Percentiles rank a stretch among this genome's conserved stretches.
Conservation (phyloP, 225 moss, liverwort and hornwort species). For the Physcomitrellopsis africana region DNA sequence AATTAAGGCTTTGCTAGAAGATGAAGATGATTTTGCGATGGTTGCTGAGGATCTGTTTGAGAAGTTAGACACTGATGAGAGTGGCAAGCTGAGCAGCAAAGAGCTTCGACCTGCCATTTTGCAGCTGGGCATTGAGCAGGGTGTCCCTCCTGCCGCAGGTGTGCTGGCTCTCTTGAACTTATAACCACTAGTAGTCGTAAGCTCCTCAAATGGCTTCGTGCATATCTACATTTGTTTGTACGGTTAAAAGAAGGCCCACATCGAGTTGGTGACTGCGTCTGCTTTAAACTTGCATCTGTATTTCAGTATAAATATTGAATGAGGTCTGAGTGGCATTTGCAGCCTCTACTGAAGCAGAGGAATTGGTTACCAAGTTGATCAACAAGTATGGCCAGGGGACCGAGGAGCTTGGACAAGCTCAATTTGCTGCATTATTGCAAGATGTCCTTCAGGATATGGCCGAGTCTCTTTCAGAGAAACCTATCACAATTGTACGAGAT, state of each 20-base stretch:
- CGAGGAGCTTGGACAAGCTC: constrained; percentile 91
- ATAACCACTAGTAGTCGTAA: constrained; percentile 3
- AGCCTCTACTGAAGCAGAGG: constrained; percentile 85
- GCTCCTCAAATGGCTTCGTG: background rate
- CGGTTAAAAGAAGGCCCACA: background rate
- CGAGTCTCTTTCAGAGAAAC: constrained; percentile 70
- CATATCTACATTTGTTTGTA: background rate
- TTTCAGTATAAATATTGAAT: constrained; percentile 13
- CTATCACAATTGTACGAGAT: constrained; percentile 79
- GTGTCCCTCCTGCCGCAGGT: constrained; percentile 92
- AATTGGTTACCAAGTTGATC: constrained; percentile 74
- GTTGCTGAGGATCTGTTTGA: constrained; percentile 84
- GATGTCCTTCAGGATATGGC: constrained; percentile 93
- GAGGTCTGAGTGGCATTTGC: constrained; percentile 35
- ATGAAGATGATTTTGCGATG: constrained; percentile 98
- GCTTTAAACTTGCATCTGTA: constrained; percentile 6
- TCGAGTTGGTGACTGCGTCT: constrained; percentile 9
- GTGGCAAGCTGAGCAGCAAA: constrained; percentile 90
- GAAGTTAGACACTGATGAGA: constrained; percentile 88
- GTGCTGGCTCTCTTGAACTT: constrained; percentile 25
- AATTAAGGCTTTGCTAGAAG: constrained; percentile 79
- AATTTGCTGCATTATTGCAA: constrained; percentile 90
- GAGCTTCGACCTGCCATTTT: constrained; percentile 94
- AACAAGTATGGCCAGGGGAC: constrained; percentile 76
- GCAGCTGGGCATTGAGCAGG: constrained; percentile 91